These are phyloP conservation scores for Talaromyces albobiverticillius DNA, from an alignment of 2,329 filamentous ascomycete genomes.

Conservation along the genomic window DNA sequence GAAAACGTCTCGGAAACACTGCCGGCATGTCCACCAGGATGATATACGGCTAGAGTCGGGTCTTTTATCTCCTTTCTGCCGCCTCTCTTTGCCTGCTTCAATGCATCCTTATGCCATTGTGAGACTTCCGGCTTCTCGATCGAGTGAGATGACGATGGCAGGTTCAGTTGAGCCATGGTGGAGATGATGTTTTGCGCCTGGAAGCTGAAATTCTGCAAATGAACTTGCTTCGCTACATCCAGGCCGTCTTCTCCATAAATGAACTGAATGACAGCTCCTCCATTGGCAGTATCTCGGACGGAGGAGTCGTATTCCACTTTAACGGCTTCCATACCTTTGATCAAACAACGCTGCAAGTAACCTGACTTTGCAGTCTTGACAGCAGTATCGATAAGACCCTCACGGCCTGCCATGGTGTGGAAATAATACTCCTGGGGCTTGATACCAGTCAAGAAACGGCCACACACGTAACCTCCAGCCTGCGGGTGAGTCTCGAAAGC, in stretches of 20 bases:
- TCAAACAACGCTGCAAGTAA: slow-evolving; percentile 92
- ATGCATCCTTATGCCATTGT: slow-evolving; percentile 61
- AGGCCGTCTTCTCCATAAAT: slow-evolving; percentile 95
- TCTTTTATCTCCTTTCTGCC: slow-evolving; percentile 67
- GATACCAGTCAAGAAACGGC: slow-evolving; percentile 96
- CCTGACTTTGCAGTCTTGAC: slow-evolving; percentile 97
- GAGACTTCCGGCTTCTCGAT: slow-evolving; percentile 66
- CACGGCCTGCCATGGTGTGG: slow-evolving; percentile 98
- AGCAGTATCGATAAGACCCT: slow-evolving; percentile 97
- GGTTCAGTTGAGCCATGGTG: slow-evolving; percentile 71
- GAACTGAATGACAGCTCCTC: slow-evolving; percentile 90
- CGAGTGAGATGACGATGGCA: slow-evolving; percentile 53
- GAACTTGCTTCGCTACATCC: slow-evolving; percentile 91
- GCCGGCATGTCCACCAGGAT: slow-evolving; percentile 74
- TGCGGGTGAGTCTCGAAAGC: slow-evolving; percentile 85
- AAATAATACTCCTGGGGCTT: slow-evolving; percentile 98
- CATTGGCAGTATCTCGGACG: slow-evolving; percentile 83
- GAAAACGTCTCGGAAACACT: slow-evolving; percentile 89
- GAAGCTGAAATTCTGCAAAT: slow-evolving; percentile 87
- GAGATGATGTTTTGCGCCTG: slow-evolving; percentile 81
- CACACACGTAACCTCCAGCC: slow-evolving; percentile 89
- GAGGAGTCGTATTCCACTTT: slow-evolving; percentile 91
- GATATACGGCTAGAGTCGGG: slow-evolving; percentile 69
- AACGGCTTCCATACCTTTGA: slow-evolving; percentile 97
- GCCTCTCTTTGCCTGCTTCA: slow-evolving; percentile 78